These are phyloP conservation scores for Spongospora subterranea DNA, from an alignment of 208 protist genomes.

Conservation along the genomic window DNA sequence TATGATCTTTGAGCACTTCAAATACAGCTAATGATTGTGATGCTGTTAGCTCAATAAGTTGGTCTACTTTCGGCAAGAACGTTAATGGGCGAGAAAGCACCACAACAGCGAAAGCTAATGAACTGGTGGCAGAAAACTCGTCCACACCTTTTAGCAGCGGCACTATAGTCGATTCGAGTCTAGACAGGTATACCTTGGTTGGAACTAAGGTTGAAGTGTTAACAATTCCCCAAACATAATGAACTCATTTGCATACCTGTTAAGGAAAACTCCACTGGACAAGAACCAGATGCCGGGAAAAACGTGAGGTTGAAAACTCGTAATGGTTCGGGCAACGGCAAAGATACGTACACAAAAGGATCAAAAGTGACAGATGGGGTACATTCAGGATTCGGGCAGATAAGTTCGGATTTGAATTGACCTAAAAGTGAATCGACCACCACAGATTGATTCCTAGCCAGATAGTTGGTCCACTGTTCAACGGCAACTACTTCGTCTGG, in stretches of 20 bases:
- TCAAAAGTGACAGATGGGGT: conserved; percentile 60
- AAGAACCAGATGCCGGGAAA: background rate
- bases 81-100: background rate
- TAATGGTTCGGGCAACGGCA: conserved; percentile 47
- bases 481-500: conserved; percentile 64
- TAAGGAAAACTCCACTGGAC: background rate
- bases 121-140: background rate
- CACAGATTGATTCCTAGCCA: conserved; percentile 65
- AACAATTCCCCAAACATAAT: too few relatives aligned
- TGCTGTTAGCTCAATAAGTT: background rate
- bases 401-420: conserved; percentile 63
- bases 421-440: conserved; percentile 58
- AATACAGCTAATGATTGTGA: conserved; percentile 2
- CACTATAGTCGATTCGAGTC: background rate
- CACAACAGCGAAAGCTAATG: background rate
- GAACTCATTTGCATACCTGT: background rate
- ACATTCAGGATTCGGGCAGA: conserved; percentile 56
- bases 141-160: background rate
- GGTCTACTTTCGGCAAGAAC: background rate
- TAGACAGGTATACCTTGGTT: background rate
- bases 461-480: conserved; percentile 65
- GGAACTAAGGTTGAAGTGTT: too few relatives aligned
- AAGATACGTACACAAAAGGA: conserved; percentile 42
- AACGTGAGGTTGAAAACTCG: background rate
- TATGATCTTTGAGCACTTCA: background rate